phyloP scores from a whole-genome alignment of 495 filamentous ascomycete species.

The Aspergillus mulundensis region DNA sequence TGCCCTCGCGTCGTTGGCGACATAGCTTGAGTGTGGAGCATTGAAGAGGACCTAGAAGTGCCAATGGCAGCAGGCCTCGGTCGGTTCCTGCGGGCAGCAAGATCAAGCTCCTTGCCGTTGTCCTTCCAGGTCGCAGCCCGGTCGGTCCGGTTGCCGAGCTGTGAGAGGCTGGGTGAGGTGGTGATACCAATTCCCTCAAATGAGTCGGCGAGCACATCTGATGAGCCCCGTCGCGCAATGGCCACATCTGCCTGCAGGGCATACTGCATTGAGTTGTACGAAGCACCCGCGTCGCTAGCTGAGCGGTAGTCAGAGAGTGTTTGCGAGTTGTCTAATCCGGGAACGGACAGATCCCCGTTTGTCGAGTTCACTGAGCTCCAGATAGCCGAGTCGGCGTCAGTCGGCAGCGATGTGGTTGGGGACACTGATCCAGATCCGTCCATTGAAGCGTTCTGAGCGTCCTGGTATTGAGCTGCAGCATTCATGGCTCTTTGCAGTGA shows the following conservation, averaged over 20 bases:
- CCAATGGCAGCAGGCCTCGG: slow-evolving; percentile 52
- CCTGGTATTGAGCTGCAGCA: slow-evolving; percentile 36
- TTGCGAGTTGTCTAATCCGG: slow-evolving; percentile 21
- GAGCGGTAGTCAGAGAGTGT: slow-evolving; percentile 20
- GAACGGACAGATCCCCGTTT: slow-evolving; percentile 22
- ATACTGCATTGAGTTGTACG: slow-evolving; percentile 35
- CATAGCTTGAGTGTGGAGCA: slow-evolving; percentile 38
- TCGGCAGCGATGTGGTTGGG: slow-evolving; percentile 31
- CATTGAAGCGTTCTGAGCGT: slow-evolving; percentile 5
- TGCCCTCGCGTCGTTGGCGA: slow-evolving; percentile 39
- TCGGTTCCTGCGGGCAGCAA: slow-evolving; percentile 52
- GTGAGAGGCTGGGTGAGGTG: slow-evolving; percentile 19
- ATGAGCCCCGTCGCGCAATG: slow-evolving; percentile 37
- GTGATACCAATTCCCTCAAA: slow-evolving; percentile 41
- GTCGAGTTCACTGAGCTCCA: slow-evolving; percentile 7
- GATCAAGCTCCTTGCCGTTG: slow-evolving; percentile 43
- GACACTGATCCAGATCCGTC: slow-evolving; percentile 30
- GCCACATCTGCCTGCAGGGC: slow-evolving; percentile 35
- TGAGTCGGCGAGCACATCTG: slow-evolving; percentile 36
- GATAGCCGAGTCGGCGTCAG: slow-evolving; percentile 12
- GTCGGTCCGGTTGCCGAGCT: slow-evolving; percentile 25
- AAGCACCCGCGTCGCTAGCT: slow-evolving; percentile 22
- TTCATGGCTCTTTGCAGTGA: slow-evolving; percentile 44
- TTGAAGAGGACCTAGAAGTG: slow-evolving; percentile 36
- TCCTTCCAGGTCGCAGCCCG: slow-evolving; percentile 33